Evolutionary conservation across 1,284 basidiomycete genomes (phyloP).

Genomic region (Lentinus polychrous): DNA sequence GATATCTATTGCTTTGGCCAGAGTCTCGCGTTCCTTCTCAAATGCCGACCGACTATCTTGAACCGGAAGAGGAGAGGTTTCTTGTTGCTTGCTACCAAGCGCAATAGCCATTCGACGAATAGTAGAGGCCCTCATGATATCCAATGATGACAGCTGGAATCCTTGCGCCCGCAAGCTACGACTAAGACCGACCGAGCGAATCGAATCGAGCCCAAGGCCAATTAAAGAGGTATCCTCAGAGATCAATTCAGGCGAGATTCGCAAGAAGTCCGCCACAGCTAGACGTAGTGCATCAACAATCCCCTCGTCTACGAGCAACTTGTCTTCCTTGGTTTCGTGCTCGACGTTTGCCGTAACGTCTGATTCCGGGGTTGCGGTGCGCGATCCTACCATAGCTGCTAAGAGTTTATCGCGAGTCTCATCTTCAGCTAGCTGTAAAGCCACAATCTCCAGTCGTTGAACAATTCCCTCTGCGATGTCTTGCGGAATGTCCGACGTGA

Average conservation of each 20-base stretch:
- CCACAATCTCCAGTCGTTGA: constrained; percentile 9
- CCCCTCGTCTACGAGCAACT: constrained; percentile 11
- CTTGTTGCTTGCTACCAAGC: constrained; percentile 5
- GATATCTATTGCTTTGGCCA: constrained; percentile 13
- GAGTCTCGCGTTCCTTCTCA: constrained; percentile 13
- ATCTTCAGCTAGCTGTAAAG: background rate
- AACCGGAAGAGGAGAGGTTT: constrained; percentile 5
- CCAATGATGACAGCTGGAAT: constrained; percentile 25
- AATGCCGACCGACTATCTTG: constrained; percentile 6
- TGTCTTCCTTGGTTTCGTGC: background rate
- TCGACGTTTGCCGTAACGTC: constrained; percentile 1
- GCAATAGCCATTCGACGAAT: constrained; percentile 14
- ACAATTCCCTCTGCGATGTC: constrained; percentile 20
- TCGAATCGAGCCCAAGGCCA: constrained; percentile 42
- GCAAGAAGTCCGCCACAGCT: constrained; percentile 31
- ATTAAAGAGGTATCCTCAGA: constrained; percentile 32
- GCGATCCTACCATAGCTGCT: constrained; percentile 8
- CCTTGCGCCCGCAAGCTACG: constrained; percentile 28
- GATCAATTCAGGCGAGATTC: constrained; percentile 22
- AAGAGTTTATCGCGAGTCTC: background rate
- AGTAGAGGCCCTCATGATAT: constrained; percentile 27
- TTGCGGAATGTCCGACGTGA: constrained; percentile 21
- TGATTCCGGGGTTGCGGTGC: background rate
- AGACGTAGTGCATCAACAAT: constrained; percentile 18
- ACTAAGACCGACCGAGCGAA: constrained; percentile 39